Base-by-base conservation (phyloP, 305 asterid species). In the Fraxinus xanthoxyloides region DNA sequence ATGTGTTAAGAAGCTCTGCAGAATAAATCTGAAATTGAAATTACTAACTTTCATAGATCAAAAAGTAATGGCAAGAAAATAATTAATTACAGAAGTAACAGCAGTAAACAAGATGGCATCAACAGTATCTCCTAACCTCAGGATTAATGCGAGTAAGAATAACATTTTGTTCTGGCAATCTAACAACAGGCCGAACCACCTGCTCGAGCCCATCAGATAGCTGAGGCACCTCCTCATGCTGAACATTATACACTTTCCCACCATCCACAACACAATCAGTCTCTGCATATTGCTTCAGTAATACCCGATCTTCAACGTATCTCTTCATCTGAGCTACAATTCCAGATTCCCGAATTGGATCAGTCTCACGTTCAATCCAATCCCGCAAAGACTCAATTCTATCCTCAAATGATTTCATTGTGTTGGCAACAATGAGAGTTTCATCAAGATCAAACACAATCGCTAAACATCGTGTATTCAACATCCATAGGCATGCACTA, bases 381-480 rank as follows among this genome's bases (percentile, higher is more conserved):
- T 86, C 88, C 83, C 85, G 82, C 86, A 94, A 89, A 80, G 86
- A 82, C 15, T 94, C 99, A 80, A 96, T 96, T 85, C 92, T 93
- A 87, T 96, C 98, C 84, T 96, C 98, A 88, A 94, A 94, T 0
- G 99, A 96, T 90, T 93, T 96, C 98, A 96, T 91, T 32, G 99
- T 94, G 87, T 96, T 96, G 87, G 99, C 98, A 85, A 96, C 98
- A 87, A 94, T 92, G 77, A 96, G 94, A 54, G 99, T 96, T 88
- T 96, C 99, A 51, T 96, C 99, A 72, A 96, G 97, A 90, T 96
- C 98, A 82, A 96, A 96, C 81, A 96, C 99, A 79, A 96, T 92
- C 17, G 99, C 89, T 75, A 96, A 87, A 88, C 98, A 96, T 26
- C 99, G 90, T 40, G 88, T 87, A 83, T 94, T 96, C 92, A 96